phyloP scores from a whole-genome alignment of 805 yeast genomes.

The Nakazawaea holstii region DNA sequence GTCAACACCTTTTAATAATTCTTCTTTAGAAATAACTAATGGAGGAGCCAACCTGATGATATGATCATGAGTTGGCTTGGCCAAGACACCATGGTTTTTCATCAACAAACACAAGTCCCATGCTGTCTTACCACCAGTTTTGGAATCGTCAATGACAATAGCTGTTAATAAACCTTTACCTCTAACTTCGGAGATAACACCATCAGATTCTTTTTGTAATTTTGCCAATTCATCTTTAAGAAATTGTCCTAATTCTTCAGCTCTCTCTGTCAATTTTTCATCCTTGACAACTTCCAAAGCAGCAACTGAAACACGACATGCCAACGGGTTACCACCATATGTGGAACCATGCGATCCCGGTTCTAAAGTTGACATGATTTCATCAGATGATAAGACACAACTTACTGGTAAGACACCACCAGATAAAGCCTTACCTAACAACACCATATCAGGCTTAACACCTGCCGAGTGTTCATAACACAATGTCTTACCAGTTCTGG shows the following conservation, averaged over 20 bases:
- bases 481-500: constrained; percentile 91
- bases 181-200: constrained; percentile 57
- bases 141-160: constrained; percentile 79
- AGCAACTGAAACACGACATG: constrained; percentile 88
- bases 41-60: constrained; percentile 97
- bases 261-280: constrained; percentile 78
- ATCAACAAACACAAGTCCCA: constrained; percentile 92
- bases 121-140: constrained; percentile 85
- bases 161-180: constrained; percentile 89
- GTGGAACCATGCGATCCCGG: constrained; percentile 98
- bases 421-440: constrained; percentile 90
- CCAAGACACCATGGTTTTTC: constrained; percentile 85
- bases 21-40: constrained; percentile 82
- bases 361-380: constrained; percentile 81
- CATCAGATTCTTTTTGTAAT: constrained; percentile 46
- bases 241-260: constrained; percentile 63
- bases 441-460: constrained; percentile 83
- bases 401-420: constrained; percentile 95
- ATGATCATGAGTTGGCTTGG: constrained; percentile 95
- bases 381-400: constrained; percentile 84
- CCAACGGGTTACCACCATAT: constrained; percentile 95
- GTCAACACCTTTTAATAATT: constrained; percentile 74
- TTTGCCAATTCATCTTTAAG: constrained; percentile 55
- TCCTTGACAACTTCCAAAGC: constrained; percentile 87
- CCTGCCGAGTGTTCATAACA: constrained; percentile 78